Base-by-base conservation (phyloP, 208 protist genomes). In the Lotmaria passim region DNA sequence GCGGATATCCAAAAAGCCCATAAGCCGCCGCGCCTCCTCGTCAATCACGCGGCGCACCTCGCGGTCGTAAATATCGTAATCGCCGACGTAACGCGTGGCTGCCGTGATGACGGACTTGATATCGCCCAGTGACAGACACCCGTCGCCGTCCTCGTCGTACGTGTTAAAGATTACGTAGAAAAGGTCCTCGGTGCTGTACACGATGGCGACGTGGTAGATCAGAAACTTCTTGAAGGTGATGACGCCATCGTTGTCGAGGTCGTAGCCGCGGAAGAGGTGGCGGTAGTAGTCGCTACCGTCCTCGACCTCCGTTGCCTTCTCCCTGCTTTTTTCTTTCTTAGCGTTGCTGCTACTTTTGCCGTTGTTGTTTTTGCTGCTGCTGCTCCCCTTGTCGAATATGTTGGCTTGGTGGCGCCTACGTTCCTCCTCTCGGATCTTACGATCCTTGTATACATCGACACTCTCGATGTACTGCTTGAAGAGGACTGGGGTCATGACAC, bases 131-230 rank as follows among this genome's bases (percentile, higher is more conserved):
- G 86, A 94, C 28, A 98, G 82, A 69, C 78, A 87, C n/a, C 94
- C 95, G 50, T 97, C 89, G 11, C 87, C 83, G 69, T 98, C 90
- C n/a, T 87, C 79, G 80, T 98, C 96, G 79, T 97, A 98, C 21
- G 93, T 85, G 58, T 90, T 88, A 72, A 98, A 98, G 31, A 97
- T 81, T 36, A 98, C 81, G 44, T 85, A 73, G 63, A 95, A 94
- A 17, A 97, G 77, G 47, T 97, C 93, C 68, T 97, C 90, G 23
- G 90, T 94, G 66, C 81, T 91, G 81, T 94, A 95, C 39, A 95
- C 80, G 12, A 97, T 80, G 1, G 89, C 93, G 11, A 95, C 69
- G 60, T 97, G 93, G 72, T 94, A 97, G 0, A 91, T 78, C 6
- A 97, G 63, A 72, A 94, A 97, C 67, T 97, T 90, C 48, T 91